These are phyloP conservation scores for Chloranthus sessilifolius DNA, from an alignment of 164 flowering plant genomes.

Conservation along the genomic window DNA sequence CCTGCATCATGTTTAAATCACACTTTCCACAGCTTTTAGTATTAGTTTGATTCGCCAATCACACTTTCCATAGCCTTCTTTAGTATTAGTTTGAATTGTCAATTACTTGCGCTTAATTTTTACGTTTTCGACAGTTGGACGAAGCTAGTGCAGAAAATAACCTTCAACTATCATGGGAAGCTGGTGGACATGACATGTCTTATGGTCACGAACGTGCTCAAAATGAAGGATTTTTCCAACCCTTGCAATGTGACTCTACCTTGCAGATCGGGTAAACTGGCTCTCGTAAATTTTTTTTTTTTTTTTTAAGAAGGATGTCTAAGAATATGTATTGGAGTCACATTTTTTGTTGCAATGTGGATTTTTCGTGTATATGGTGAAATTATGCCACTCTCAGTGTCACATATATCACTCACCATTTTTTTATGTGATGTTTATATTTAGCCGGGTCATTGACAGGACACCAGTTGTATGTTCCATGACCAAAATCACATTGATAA, in stretches of 20 bases:
- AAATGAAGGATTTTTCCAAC: constrained; percentile 53
- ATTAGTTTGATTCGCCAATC: too few species aligned
- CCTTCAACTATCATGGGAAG: constrained; percentile 45
- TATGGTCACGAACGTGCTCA: constrained; percentile 39
- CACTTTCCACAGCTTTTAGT: too few species aligned
- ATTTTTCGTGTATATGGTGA: too few species aligned
- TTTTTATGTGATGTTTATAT: too few species aligned
- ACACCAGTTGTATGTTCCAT: too few species aligned
- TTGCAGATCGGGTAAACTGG: constrained; percentile 63
- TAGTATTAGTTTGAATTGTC: neutral
- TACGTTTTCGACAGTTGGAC: constrained; percentile 17
- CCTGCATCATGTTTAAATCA: too few species aligned
- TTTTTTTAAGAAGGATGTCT: neutral
- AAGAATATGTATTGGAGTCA: neutral
- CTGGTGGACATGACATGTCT: constrained; percentile 28
- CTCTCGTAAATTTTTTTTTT: too few species aligned
- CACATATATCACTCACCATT: too few species aligned
- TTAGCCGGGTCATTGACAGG: too few species aligned
- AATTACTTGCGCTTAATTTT: neutral
- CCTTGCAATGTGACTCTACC: constrained; percentile 49
- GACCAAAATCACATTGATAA: too few species aligned
- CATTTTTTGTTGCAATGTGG: neutral
- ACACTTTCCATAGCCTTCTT: too few species aligned
- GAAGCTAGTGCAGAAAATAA: constrained; percentile 14
- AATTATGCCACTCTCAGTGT: too few species aligned